Base-by-base conservation (phyloP, 108 stramenopile species). In the Phaeodactylum tricornutum region DNA sequence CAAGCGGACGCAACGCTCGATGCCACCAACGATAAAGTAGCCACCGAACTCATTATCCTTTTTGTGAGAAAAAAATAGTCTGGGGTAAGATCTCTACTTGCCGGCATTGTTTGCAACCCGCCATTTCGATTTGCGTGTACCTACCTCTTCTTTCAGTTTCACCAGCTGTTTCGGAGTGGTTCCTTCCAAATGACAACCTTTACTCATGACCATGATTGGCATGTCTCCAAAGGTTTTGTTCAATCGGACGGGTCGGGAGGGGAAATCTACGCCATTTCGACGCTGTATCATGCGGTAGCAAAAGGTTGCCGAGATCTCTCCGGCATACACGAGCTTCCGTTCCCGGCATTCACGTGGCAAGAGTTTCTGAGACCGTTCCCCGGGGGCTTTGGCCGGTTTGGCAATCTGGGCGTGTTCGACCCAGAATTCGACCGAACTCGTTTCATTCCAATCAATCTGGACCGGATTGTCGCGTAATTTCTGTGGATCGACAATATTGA, bases 21-120 rank as follows among this genome's bases (percentile, higher is more conserved):
- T 95, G 22, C 98, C 98, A 61, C 75, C 82, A 22, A 97, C 74
- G 26, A 99, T 75, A 58, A 99, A 99, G 49, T 96, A 97, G 23
- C 96, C 96, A 29, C 98, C 98, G 55, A 92, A 72, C 54, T 98
- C 98, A 29, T 71, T 77, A 34, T 92, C 84, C 74, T 95, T 62
- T 15, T 34, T 29, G 16, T 12, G 15, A 30, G 54, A 48, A 26
- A 7, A 15, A 45, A 52, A 7, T n/a, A 53, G 21, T 53, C 9
- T n/a, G 16, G 49, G 50, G 16, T 22, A 24, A 53, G 15, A 9
- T 16, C n/a, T n/a, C n/a, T n/a, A n/a, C n/a, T n/a, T 8, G 12
- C 8, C 33, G 33, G 11, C 33, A 11, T 34, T 12, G 11, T 12
- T 34, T 34, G 12, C 12, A 11, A 34, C 12, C 8, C 33, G 12